Evolutionary conservation across 2,329 filamentous ascomycete species (phyloP).

Genomic region (Colletotrichum gigasporum): DNA sequence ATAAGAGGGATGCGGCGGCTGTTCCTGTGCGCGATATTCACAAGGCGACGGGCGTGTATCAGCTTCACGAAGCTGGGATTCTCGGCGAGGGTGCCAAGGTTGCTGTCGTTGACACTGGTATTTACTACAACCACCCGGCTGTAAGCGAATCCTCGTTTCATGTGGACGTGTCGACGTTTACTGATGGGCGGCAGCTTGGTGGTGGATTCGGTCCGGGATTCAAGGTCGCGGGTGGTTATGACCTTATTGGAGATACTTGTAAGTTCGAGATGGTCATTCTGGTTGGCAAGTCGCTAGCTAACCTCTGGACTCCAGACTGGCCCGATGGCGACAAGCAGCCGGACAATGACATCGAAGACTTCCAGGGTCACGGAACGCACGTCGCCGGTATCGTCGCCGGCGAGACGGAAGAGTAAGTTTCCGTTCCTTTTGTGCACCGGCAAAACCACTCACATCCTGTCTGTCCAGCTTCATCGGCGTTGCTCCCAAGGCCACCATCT

Average conservation of each 20-base stretch:
- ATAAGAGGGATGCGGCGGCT: not conserved
- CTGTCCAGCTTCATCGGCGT: conserved; percentile 9
- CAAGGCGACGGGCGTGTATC: conserved; percentile 49
- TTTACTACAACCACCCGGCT: conserved; percentile 22
- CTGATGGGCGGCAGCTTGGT: conserved; percentile 6
- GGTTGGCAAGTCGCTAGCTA: not conserved
- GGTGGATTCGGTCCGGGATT: conserved; percentile 20
- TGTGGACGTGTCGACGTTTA: too few species aligned
- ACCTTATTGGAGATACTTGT: conserved; percentile 25
- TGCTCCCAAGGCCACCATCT: conserved; percentile 19
- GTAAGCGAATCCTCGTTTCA: not conserved
- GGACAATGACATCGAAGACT: conserved; percentile 47
- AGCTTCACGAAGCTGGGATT: conserved; percentile 46
- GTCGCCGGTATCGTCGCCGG: conserved; percentile 41
- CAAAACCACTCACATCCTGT: not conserved
- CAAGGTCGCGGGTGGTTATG: conserved; percentile 19
- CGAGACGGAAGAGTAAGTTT: conserved; percentile 9
- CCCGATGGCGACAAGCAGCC: conserved; percentile 37
- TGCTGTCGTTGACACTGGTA: conserved; percentile 20
- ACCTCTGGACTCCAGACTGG: too few species aligned
- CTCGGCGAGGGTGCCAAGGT: conserved; percentile 23
- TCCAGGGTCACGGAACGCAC: conserved; percentile 48
- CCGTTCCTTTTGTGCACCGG: too few species aligned
- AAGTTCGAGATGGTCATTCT: conserved; percentile 33
- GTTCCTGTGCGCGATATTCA: conserved; percentile 38